Base-by-base conservation (phyloP, 1,284 basidiomycete genomes). In the Vanrija sp. region DNA sequence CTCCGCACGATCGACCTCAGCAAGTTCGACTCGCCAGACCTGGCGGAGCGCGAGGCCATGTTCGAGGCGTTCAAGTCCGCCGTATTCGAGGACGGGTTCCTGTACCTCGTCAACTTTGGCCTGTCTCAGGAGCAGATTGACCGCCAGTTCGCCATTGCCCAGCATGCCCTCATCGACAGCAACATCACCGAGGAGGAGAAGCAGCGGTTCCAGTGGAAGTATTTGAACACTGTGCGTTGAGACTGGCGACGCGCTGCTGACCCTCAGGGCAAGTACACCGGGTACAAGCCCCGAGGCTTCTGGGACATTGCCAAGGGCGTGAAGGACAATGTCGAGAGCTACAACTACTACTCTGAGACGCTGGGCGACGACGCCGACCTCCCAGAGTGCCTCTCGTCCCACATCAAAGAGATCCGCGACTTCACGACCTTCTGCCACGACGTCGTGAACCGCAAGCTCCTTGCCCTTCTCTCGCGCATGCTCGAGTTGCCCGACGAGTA, bases 271-370 rank as follows among this genome's bases (percentile, higher is more conserved):
- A 61, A 60, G 38, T 63, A 61, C 43, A 58, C 57, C 10, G 62
- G 62, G 5, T 64, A 64, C 54, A 64, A 64, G 48, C 59, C 60
- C 8, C 38, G 50, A 34, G 62, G 62, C 3, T 56, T 58, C 19
- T 64, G 62, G 59, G 52, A 64, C 42, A 58, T 61, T 15, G 56
- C 57, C 8, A 49, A 58, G 40, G 62, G 59, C 18, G 62, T 61
- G 16, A 58, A 58, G 42, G 61, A 62, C 50, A 59, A 60, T 43
- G 51, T 62, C 26, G 61, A 62, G 44, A 45, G 72, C 57, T 68
- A 49, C 58, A 76, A 76, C 65, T 69, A 72, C 58, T 74, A 73
- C 14, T 65, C 65, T 12, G 67, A 70, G 38, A 61, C 56, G 15
- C 73, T 61, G 52, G 43, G 43, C 12, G 55, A 59, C 44, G 44